Base-by-base conservation (phyloP, 2,329 filamentous ascomycete genomes). In the Penicillium sp. region DNA sequence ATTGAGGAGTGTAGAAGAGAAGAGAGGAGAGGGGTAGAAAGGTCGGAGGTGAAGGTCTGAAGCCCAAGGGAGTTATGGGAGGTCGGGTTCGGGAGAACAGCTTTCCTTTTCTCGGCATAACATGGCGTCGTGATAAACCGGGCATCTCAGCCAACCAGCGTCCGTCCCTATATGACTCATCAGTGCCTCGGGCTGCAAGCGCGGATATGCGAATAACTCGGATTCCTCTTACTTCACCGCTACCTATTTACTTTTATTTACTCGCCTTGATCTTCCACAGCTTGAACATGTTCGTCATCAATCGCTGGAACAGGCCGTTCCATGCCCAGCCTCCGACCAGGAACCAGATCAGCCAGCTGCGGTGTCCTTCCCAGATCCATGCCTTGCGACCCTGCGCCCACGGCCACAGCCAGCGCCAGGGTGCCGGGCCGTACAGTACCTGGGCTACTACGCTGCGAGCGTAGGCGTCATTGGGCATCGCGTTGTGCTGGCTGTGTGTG, bases 401-500 rank as follows among this genome's bases (percentile, higher is more conserved):
- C 0, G 70, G 70, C 78, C 78, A 81, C 12, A 81, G 58, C 73
- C 75, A 76, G 40, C 74, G 66, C 61, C 71, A 72, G n/a, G 69
- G 69, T 3, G 68, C 68, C 37, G 71, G 66, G 32, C 69, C 75
- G 62, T 64, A 69, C 42, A 82, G 60, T 9, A 83, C 70, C 58
- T 81, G 74, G 7, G 65, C 65, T 4, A 82, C 81, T 3, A 83
- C 81, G 32, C 72, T 75, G 46, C 68, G 66, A 13, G 81, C 81
- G 64, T 83, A 84, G 23, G 66, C 65, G 39, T 77, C 70, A 40
- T 75, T 75, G 25, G 76, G 68, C 72, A 82, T 79, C 20, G 75
- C 72, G 9, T 69, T 69, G 28, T 77, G 71, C 60, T 83, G 80
- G 55, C 76, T 79, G 57, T 83, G 76, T 45, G 67, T 74, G 47